Conservation (phyloP, 78 protist genomes). For the Goniomonas avonlea region DNA sequence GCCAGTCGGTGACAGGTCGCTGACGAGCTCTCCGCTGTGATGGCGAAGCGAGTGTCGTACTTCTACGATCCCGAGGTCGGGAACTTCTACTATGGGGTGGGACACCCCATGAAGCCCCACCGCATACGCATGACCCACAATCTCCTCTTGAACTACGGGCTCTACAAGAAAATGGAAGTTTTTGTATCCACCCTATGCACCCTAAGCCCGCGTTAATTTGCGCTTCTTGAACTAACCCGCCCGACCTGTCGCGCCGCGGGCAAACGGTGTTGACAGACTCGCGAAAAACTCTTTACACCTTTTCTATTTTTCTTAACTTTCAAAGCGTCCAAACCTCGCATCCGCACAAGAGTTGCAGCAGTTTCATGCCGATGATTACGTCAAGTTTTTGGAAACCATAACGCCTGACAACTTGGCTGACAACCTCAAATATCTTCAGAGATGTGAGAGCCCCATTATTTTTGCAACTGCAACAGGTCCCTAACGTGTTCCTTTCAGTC, state of each 20-base stretch:
- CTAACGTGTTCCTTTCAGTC: too few relatives aligned
- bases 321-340: slow-evolving; percentile 24
- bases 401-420: slow-evolving; percentile 35
- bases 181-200: slow-evolving; percentile 47
- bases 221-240: not conserved
- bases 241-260: not conserved
- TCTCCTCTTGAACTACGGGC: slow-evolving; percentile 87
- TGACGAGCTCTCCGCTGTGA: not conserved
- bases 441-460: not conserved
- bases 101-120: slow-evolving; percentile 98
- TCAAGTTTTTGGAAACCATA: slow-evolving; percentile 16
- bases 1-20: not conserved
- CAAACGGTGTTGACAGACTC: not conserved
- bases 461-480: not conserved
- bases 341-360: slow-evolving; percentile 18
- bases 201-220: not conserved
- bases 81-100: slow-evolving; percentile 46
- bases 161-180: slow-evolving; percentile 80
- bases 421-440: slow-evolving; percentile 21
- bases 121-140: slow-evolving; percentile 89
- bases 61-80: slow-evolving; percentile 12
- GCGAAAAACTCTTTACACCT: not conserved
- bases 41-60: not conserved
- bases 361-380: slow-evolving; percentile 51
- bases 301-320: not conserved